Conservation (phyloP, 495 filamentous ascomycete species). For the Jackrogersella multiformis region DNA sequence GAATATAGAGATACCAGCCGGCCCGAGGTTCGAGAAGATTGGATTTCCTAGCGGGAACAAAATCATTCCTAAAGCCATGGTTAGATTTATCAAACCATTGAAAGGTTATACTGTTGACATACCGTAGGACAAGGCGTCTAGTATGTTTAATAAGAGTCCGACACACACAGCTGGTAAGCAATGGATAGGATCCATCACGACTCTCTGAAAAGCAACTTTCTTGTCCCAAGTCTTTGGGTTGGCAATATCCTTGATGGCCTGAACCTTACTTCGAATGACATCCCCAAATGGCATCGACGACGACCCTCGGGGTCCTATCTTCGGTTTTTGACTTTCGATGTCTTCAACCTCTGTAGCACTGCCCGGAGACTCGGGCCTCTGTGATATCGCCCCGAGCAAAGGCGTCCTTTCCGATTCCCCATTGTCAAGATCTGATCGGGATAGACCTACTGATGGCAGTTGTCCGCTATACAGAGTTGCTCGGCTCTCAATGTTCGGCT, state of each 20-base stretch:
- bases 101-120: constrained; percentile 23
- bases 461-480: not conserved
- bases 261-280: constrained; percentile 23
- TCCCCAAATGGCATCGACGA: constrained; percentile 16
- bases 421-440: constrained; percentile 13
- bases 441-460: constrained; percentile 21
- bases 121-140: constrained; percentile 96
- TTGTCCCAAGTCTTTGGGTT: constrained; percentile 79
- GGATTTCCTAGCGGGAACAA: constrained; percentile 88
- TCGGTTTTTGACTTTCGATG: constrained; percentile 54
- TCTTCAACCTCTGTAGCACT: constrained; percentile 47
- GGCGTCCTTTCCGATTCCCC: constrained; percentile 50
- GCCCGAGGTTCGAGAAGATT: constrained; percentile 82
- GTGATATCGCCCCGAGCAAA: constrained; percentile 44
- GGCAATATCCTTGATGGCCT: constrained; percentile 34
- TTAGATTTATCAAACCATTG: constrained; percentile 13
- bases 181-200: constrained; percentile 70
- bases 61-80: constrained; percentile 75
- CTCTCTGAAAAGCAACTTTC: constrained; percentile 68
- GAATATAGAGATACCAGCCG: constrained; percentile 97
- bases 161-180: constrained; percentile 86
- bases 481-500: not conserved
- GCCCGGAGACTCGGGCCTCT: constrained; percentile 39
- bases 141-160: constrained; percentile 87
- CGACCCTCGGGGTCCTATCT: not conserved